phyloP scores from a whole-genome alignment of 768 basidiomycete genomes.

The Russula vinacea region DNA sequence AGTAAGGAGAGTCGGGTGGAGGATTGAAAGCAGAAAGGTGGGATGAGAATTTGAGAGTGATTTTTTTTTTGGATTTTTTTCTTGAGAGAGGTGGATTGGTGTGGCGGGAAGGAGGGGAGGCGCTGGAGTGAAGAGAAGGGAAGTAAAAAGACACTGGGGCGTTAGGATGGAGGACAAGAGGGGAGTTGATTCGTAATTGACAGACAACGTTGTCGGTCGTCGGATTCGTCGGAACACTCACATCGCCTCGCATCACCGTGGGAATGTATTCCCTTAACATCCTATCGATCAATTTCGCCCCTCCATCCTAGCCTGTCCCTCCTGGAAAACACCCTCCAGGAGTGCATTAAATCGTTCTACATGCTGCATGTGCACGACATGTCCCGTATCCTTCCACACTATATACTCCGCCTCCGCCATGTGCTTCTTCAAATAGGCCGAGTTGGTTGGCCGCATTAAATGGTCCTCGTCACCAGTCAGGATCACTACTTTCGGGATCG shows the following conservation, averaged over 20 bases:
- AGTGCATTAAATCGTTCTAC: constrained; percentile 51
- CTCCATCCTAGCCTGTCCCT: constrained; percentile 15
- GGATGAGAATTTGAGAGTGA: constrained; percentile 9
- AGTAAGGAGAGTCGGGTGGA: constrained; percentile 24
- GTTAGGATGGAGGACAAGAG: constrained; percentile 1
- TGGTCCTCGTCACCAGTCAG: constrained; percentile 68
- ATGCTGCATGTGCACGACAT: constrained; percentile 55
- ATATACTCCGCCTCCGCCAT: constrained; percentile 58
- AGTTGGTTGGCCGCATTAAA: constrained; percentile 53
- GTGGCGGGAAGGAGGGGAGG: not conserved
- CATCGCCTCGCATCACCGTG: constrained; percentile 26
- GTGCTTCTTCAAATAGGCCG: constrained; percentile 46
- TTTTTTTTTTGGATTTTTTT: constrained; percentile 13
- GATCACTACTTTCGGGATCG: constrained; percentile 63
- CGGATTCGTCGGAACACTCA: constrained; percentile 14
- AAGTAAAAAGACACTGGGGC: constrained; percentile 6
- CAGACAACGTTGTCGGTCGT: constrained; percentile 26
- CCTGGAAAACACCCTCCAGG: constrained; percentile 53
- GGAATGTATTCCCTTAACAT: constrained; percentile 5
- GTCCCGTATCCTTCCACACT: constrained; percentile 62
- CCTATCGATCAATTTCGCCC: not conserved
- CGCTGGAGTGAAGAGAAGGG: constrained; percentile 5
- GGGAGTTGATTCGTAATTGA: constrained; percentile 18
- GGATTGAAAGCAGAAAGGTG: constrained; percentile 14
- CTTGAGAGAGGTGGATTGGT: not conserved